phyloP scores from a whole-genome alignment of 2,329 filamentous ascomycete species.

The Helicocarpus griseus region DNA sequence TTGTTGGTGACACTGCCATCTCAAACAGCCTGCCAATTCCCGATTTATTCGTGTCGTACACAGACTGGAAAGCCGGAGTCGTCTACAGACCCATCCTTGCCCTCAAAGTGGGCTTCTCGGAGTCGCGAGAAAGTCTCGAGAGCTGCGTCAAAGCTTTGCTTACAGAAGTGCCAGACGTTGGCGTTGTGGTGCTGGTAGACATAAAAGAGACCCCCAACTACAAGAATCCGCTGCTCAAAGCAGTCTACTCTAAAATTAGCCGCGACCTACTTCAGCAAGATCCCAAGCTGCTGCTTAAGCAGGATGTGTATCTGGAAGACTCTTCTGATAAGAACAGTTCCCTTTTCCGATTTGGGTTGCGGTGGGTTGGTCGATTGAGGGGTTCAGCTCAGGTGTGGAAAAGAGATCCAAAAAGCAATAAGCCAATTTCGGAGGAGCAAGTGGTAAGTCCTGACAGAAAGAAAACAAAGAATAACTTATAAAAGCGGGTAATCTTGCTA shows the following conservation, averaged over 20 bases:
- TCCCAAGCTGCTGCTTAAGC: neutral
- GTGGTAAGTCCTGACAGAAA: neutral
- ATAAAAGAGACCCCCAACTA: neutral
- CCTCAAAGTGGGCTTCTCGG: neutral
- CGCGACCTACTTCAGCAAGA: neutral
- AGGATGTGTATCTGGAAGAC: neutral
- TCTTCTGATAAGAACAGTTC: neutral
- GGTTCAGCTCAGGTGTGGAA: neutral
- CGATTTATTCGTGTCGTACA: neutral
- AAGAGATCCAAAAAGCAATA: neutral
- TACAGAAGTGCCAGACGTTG: neutral
- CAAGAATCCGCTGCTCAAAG: neutral
- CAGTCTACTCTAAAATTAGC: neutral
- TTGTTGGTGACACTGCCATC: neutral
- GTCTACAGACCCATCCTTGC: neutral
- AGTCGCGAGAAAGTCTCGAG: neutral
- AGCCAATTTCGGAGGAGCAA: neutral
- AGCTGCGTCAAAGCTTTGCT: neutral
- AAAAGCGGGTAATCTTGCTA: neutral
- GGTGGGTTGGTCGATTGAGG: neutral
- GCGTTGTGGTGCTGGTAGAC: neutral
- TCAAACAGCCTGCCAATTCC: neutral
- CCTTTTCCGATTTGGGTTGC: neutral
- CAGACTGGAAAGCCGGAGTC: neutral
- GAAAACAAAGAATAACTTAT: neutral